phyloP scores from a whole-genome alignment of 352 stramenopile species.

The Phytophthora citrophthora region DNA sequence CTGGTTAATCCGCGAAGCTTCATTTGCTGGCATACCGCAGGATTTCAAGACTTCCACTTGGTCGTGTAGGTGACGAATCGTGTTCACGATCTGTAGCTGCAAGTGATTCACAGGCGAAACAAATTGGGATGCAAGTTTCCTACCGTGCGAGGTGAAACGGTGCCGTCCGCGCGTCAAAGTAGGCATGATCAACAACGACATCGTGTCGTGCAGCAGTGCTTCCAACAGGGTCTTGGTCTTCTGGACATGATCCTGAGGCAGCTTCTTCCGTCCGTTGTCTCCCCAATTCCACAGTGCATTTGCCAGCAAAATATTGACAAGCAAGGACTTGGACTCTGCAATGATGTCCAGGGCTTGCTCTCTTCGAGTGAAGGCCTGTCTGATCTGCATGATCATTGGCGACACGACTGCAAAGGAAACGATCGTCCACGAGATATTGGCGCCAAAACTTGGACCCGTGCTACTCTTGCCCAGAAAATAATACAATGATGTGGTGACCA shows the following conservation, averaged over 20 bases:
- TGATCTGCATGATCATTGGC: constrained; percentile 91
- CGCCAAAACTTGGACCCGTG: constrained; percentile 54
- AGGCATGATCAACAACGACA: constrained; percentile 64
- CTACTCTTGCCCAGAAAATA: constrained; percentile 62
- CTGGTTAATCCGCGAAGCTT: constrained; percentile 89
- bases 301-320: constrained; percentile 76
- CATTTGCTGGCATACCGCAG: constrained; percentile 75
- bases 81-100: constrained; percentile 63
- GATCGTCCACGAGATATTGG: constrained; percentile 89
- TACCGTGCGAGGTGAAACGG: constrained; percentile 62
- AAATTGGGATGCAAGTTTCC: constrained; percentile 53
- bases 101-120: constrained; percentile 45
- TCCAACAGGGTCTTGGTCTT: constrained; percentile 69
- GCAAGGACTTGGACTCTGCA: constrained; percentile 70
- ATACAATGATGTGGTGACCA: constrained; percentile 70
- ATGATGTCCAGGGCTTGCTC: constrained; percentile 76
- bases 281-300: constrained; percentile 88
- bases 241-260: constrained; percentile 55
- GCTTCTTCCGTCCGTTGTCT: constrained; percentile 58
- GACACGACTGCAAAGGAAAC: constrained; percentile 83
- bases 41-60: constrained; percentile 84
- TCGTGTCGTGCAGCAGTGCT: constrained; percentile 50
- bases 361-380: constrained; percentile 75
- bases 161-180: constrained; percentile 77
- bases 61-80: constrained; percentile 66